Evolutionary conservation across 176 grass and related monocot genomes (phyloP).

Genomic region (Zizania latifolia): DNA sequence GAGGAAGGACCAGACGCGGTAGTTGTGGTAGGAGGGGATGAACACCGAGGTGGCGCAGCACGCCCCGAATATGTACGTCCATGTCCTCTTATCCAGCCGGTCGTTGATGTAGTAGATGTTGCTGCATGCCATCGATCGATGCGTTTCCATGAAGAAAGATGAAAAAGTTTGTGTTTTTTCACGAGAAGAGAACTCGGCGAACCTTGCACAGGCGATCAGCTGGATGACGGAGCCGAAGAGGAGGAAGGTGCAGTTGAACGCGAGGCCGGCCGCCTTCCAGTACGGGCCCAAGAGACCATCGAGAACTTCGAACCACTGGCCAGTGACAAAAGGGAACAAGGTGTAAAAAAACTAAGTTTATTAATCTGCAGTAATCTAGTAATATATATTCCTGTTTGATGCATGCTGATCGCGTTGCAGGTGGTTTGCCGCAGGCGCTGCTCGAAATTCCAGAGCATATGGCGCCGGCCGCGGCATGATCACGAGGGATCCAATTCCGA

Average conservation of each 20-base stretch:
- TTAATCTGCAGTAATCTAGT: too few species aligned
- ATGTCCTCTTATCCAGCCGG: slow-evolving; percentile 60
- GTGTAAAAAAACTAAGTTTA: not conserved
- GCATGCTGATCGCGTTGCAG: slow-evolving; percentile 27
- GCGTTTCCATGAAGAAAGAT: not conserved
- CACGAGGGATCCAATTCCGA: slow-evolving; percentile 17
- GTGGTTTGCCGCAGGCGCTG: not conserved
- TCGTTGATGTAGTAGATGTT: slow-evolving; percentile 70
- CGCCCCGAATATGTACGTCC: slow-evolving; percentile 56
- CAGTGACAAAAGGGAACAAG: not conserved
- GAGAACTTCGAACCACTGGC: slow-evolving; percentile 54
- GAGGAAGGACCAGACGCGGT: slow-evolving; percentile 56
- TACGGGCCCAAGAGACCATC: slow-evolving; percentile 49
- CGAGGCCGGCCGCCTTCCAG: slow-evolving; percentile 47
- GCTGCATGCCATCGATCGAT: not conserved
- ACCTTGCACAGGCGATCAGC: slow-evolving; percentile 57
- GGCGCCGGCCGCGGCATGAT: not conserved
- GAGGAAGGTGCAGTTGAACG: slow-evolving; percentile 61
- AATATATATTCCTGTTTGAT: not conserved
- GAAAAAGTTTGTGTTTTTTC: not conserved
- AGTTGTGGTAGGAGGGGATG: slow-evolving; percentile 63
- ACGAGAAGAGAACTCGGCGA: not conserved
- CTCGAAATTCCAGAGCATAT: slow-evolving; percentile 7
- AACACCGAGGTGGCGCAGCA: slow-evolving; percentile 58
- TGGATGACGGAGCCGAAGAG: slow-evolving; percentile 63